Conservation (phyloP, 306 rosid genomes). For the Pyrus bretschneideri region DNA sequence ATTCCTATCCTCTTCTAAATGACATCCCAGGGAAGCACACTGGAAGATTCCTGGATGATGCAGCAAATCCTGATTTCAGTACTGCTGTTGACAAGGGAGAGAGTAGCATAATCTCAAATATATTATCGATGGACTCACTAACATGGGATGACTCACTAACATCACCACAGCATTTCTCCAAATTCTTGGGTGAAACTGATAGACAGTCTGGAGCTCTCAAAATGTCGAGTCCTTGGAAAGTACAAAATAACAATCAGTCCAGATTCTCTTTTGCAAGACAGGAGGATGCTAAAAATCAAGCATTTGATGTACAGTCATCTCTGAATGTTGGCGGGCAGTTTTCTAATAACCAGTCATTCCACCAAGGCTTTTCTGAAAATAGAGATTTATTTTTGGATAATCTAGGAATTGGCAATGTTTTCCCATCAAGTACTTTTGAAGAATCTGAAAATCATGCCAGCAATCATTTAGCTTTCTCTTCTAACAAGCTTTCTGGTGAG, state of each 20-base stretch:
- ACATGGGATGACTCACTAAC: conserved; percentile 60
- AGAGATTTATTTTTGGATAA: conserved; percentile 42
- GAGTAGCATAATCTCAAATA: conserved; percentile 84
- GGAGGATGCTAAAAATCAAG: conserved; percentile 52
- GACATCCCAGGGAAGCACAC: conserved; percentile 35
- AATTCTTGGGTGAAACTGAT: conserved; percentile 52
- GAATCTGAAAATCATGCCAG: conserved; percentile 43
- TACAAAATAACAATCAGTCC: conserved; percentile 65
- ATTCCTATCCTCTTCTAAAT: conserved; percentile 35
- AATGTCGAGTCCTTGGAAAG: conserved; percentile 62
- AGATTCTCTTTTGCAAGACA: conserved; percentile 89
- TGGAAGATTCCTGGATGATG: conserved; percentile 41
- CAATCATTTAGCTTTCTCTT: conserved; percentile 29
- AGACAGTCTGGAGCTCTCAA: conserved; percentile 36
- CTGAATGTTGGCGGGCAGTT: conserved; percentile 32
- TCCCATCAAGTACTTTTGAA: conserved; percentile 33
- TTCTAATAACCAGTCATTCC: conserved; percentile 36
- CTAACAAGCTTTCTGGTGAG: conserved; percentile 66
- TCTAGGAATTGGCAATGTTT: conserved; percentile 45
- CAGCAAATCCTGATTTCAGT: conserved; percentile 31
- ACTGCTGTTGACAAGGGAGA: conserved; percentile 64
- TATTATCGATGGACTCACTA: conserved; percentile 69
- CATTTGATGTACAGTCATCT: conserved; percentile 45
- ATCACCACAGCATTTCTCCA: conserved; percentile 60
- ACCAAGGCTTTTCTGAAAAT: conserved; percentile 44